phyloP scores from a whole-genome alignment of 208 protist species.

The Crithidia thermophila region DNA sequence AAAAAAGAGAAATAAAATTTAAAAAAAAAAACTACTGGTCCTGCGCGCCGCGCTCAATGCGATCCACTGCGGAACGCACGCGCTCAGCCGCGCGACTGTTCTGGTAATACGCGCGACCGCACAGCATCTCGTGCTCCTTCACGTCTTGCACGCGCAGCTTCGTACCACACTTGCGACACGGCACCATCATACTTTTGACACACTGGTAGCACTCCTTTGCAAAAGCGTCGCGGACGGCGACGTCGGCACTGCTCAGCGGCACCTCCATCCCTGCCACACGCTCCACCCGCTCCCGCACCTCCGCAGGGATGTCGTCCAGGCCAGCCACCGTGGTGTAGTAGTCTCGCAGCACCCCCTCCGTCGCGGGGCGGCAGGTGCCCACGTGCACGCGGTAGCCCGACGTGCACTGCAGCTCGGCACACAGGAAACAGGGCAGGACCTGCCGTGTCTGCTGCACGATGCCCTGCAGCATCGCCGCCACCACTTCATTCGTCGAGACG shows the following conservation, averaged over 20 bases:
- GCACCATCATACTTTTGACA: conserved; percentile 58
- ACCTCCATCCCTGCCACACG: conserved; percentile 21
- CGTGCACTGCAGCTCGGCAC: conserved; percentile 57
- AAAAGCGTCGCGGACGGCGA: conserved; percentile 39
- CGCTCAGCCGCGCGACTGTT: conserved; percentile 48
- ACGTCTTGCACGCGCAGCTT: conserved; percentile 67
- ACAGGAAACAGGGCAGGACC: conserved; percentile 77
- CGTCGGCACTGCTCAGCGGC: conserved; percentile 22
- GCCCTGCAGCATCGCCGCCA: conserved; percentile 61
- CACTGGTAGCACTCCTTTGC: conserved; percentile 46
- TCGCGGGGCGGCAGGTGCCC: conserved; percentile 42
- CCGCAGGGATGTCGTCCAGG: conserved; percentile 15
- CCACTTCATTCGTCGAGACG: conserved; percentile 36
- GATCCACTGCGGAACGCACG: conserved; percentile 29
- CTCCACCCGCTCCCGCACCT: conserved; percentile 19
- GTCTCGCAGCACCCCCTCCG: conserved; percentile 42
- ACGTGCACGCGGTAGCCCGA: conserved; percentile 61
- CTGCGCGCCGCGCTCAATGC: conserved; percentile 30
- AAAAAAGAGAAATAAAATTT: conserved; percentile 4
- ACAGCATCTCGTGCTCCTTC: conserved; percentile 74
- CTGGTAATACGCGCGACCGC: conserved; percentile 45
- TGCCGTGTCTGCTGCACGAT: conserved; percentile 65
- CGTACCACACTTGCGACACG: conserved; percentile 60
- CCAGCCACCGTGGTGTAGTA: conserved; percentile 18
- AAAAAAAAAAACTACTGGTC: conserved; percentile 17